Evolutionary conservation across 805 yeast genomes (phyloP).

Genomic region (Candida argentea): DNA sequence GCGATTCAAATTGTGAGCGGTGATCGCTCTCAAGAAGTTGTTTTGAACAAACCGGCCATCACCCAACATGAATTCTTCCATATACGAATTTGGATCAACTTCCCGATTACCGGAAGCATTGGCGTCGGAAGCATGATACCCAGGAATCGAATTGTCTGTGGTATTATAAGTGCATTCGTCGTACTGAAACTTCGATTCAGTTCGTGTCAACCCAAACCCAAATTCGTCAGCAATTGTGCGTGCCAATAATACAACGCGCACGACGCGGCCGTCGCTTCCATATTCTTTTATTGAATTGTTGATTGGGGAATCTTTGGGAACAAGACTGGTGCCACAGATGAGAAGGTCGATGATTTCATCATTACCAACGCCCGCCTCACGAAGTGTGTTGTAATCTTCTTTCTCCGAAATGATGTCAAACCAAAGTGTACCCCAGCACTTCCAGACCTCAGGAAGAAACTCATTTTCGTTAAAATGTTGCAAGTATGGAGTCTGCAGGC

Average conservation of each 20-base stretch:
- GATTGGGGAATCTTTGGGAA: conserved; percentile 8
- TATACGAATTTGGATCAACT: conserved; percentile 14
- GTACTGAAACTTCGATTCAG: conserved; percentile 35
- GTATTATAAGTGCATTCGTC: conserved; percentile 18
- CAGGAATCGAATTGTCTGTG: conserved; percentile 12
- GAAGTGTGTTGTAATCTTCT: conserved; percentile 38
- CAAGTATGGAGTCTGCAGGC: conserved; percentile 28
- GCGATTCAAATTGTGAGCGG: conserved; percentile 18
- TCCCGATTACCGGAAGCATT: conserved; percentile 10
- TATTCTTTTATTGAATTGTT: conserved; percentile 26
- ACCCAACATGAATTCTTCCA: conserved; percentile 25
- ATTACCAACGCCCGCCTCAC: conserved; percentile 48
- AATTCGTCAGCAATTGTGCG: conserved; percentile 40
- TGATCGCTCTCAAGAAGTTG: conserved; percentile 27
- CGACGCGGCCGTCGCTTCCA: conserved; percentile 42
- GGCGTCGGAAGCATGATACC: no score
- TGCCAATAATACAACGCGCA: conserved; percentile 42
- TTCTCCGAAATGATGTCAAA: conserved; percentile 51
- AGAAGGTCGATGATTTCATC: conserved; percentile 53
- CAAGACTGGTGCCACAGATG: conserved; percentile 43
- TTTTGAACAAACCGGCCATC: conserved; percentile 34
- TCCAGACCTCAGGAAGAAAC: conserved; percentile 67
- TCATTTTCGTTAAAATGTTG: conserved; percentile 48
- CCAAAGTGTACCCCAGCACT: conserved; percentile 81
- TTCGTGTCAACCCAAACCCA: conserved; percentile 45